Base-by-base conservation (phyloP, 1,284 basidiomycete genomes). In the Marasmius tenuissimus region DNA sequence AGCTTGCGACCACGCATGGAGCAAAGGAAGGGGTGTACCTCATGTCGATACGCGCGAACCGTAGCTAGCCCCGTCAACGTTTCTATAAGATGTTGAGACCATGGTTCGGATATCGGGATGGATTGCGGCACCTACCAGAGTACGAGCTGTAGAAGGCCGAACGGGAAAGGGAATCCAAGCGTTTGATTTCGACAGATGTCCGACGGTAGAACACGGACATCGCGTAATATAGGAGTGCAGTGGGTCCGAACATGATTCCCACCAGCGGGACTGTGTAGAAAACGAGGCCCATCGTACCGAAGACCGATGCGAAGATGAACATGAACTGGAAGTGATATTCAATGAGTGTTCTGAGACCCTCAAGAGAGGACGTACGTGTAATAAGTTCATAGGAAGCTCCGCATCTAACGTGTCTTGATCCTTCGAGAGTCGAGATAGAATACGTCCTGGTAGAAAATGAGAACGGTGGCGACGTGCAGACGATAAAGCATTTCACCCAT, bases 161-260 rank as follows among this genome's bases (percentile, higher is more conserved):
- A 9, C 87, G 81, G 66, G 91, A 78, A 11, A 91, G 68, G 0
- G 89, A 88, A 71, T 92, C 89, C 33, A 91, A 71, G 5, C 88
- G 83, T 72, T 90, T 89, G 18, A 85, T 81, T 71, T 91, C 88
- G 0, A 87, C 83, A 0, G 85, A 86, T 3, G 78, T 82, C 12
- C 80, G 78, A 9, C 85, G 78, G 67, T 87, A 87, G 66, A 81
- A 87, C 2, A 78, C 64, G 0, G 83, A 77, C 5, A 80, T 75
- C 5, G 75, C 56, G 64, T 80, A 83, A 68, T 87, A 87, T 3
- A 85, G 61, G 20, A 83, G 65, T 1, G 71, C 64, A 71, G 86
- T 73, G 3, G 85, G 85, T 0, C 74, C 75, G 65, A 88, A 86
- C 45, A 86, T 80, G 61, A 85, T 83, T 10, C 85, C 85, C 2